Evolutionary conservation across 2,329 filamentous ascomycete genomes (phyloP).

Genomic region (Phoma sp.): DNA sequence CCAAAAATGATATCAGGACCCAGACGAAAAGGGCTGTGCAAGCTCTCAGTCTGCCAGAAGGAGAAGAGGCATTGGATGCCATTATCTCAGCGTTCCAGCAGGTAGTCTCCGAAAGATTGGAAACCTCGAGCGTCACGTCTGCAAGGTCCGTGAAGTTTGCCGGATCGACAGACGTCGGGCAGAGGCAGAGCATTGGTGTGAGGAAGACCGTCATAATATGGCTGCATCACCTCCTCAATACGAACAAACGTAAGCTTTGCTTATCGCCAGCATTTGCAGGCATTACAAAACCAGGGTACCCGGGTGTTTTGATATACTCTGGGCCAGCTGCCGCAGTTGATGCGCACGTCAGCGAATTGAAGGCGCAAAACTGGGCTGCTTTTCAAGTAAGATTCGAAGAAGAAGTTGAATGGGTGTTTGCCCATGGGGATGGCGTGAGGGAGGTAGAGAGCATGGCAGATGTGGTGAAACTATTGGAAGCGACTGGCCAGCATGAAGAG

Average conservation of each 20-base stretch:
- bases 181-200: slow-evolving; percentile 22
- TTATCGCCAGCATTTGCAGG: slow-evolving; percentile 49
- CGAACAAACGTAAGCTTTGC: slow-evolving; percentile 54
- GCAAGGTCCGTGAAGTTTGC: not conserved
- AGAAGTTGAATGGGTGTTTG: slow-evolving; percentile 48
- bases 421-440: slow-evolving; percentile 47
- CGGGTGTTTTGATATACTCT: slow-evolving; percentile 53
- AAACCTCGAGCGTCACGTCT: not conserved
- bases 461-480: slow-evolving; percentile 47
- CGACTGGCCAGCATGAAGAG: slow-evolving; percentile 1
- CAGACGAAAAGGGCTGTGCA: slow-evolving; percentile 37
- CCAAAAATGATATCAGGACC: slow-evolving; percentile 47
- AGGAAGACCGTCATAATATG: slow-evolving; percentile 51
- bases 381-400: slow-evolving; percentile 54
- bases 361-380: slow-evolving; percentile 53
- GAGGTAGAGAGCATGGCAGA: slow-evolving; percentile 55
- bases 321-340: slow-evolving; percentile 47
- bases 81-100: slow-evolving; percentile 49
- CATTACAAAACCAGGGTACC: slow-evolving; percentile 55
- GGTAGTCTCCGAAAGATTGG: slow-evolving; percentile 20
- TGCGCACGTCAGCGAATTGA: slow-evolving; percentile 52
- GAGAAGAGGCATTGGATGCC: slow-evolving; percentile 53
- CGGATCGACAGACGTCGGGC: not conserved
- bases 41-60: slow-evolving; percentile 36
- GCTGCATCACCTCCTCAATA: slow-evolving; percentile 55